Percentiles rank a stretch among this genome's conserved stretches.
phyloP scores from a whole-genome alignment of 1,284 basidiomycete genomes.

The Ceratorhiza oryzae-sativae region DNA sequence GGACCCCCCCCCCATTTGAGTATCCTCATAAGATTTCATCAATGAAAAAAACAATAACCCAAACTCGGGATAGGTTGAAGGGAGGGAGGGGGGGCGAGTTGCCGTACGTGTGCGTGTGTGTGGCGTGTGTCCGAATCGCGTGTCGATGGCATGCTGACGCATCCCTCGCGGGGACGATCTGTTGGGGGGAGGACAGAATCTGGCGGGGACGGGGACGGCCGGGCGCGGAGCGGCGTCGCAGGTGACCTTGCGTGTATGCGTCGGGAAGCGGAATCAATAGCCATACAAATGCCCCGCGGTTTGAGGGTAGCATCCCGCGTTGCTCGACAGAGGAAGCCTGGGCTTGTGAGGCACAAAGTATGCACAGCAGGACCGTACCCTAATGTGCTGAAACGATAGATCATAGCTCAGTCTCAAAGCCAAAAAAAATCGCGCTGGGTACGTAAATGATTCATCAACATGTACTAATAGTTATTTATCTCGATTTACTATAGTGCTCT shows the following conservation, averaged over 20 bases:
- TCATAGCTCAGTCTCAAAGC: background rate
- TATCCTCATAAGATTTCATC: background rate
- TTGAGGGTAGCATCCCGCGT: slow-evolving; percentile 1
- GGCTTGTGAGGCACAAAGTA: background rate
- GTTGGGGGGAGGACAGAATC: background rate
- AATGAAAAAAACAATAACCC: background rate
- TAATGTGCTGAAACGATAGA: background rate
- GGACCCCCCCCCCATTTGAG: background rate
- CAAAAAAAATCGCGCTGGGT: background rate
- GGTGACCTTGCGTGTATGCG: background rate
- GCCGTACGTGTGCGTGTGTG: background rate
- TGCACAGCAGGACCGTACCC: background rate
- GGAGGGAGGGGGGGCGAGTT: background rate
- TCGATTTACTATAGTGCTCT: background rate
- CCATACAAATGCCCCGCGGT: background rate
- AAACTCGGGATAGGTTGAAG: background rate
- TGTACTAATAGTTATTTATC: background rate
- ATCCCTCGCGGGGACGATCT: background rate
- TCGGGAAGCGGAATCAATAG: background rate
- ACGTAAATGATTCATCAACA: background rate
- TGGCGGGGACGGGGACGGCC: background rate
- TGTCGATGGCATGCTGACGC: background rate
- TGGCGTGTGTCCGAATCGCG: slow-evolving; percentile 10
- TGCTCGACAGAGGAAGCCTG: background rate
- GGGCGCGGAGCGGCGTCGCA: background rate